Conservation (phyloP, 139 green algal genomes). For the Coelastrella sp. region DNA sequence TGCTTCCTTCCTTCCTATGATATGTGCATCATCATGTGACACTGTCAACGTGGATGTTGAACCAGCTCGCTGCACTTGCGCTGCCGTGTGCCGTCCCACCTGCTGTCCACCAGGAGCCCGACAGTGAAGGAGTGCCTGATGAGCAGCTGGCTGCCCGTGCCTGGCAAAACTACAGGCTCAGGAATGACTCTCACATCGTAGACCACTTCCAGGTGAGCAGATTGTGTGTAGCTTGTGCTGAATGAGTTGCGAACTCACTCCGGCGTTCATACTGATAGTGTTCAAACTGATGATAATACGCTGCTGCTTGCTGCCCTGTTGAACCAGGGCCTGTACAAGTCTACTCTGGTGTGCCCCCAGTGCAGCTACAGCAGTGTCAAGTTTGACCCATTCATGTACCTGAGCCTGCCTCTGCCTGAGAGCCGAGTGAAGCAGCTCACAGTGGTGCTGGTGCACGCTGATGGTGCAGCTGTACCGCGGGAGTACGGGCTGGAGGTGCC, state of each 20-base stretch:
- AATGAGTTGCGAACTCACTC: background rate
- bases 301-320: background rate
- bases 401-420: slow-evolving; percentile 92
- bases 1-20: background rate
- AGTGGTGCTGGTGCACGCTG: slow-evolving; percentile 71
- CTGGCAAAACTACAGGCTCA: slow-evolving; percentile 85
- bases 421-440: slow-evolving; percentile 53
- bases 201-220: slow-evolving; percentile 85
- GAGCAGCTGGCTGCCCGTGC: slow-evolving; percentile 83
- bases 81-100: background rate
- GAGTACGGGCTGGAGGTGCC: slow-evolving; percentile 57
- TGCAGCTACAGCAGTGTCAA: slow-evolving; percentile 85
- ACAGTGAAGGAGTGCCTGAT: slow-evolving; percentile 81
- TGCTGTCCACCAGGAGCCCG: slow-evolving; percentile 66
- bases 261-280: background rate
- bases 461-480: slow-evolving; percentile 55
- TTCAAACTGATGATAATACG: background rate
- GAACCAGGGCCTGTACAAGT: slow-evolving; percentile 89
- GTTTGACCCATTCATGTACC: slow-evolving; percentile 98
- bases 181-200: slow-evolving; percentile 94
- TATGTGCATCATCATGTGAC: background rate
- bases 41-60: background rate
- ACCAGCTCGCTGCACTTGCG: background rate
- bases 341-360: slow-evolving; percentile 86
- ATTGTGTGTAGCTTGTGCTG: background rate